Conservation (phyloP, 441 rosid species). For the Populus hybrid region DNA sequence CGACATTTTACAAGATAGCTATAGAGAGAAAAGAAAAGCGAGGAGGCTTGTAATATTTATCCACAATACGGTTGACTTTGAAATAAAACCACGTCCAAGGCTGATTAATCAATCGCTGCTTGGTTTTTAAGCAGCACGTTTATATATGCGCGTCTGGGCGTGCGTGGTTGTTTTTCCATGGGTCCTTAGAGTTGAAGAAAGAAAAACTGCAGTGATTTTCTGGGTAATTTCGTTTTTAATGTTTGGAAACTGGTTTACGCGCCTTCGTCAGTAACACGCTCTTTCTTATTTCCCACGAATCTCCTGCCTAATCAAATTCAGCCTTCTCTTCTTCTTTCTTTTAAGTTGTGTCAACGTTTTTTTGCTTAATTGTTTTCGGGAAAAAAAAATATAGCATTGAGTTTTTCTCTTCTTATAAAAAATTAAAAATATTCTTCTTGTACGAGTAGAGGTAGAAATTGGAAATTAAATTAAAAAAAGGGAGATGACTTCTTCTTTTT, state of each 20-base stretch:
- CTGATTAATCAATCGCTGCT: not conserved
- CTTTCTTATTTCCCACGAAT: not conserved
- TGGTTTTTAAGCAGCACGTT: not conserved
- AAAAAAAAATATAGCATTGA: not conserved
- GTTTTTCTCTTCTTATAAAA: not conserved
- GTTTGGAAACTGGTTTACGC: not conserved
- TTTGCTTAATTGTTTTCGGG: not conserved
- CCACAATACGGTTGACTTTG: not conserved
- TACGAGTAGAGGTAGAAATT: not conserved
- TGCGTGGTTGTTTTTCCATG: too few relatives aligned
- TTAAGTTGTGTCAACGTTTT: not conserved
- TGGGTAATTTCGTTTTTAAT: not conserved
- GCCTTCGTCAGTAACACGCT: not conserved
- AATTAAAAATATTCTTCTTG: not conserved
- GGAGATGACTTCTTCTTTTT: too few relatives aligned
- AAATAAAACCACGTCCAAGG: not conserved
- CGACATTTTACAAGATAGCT: slow-evolving; percentile 28
- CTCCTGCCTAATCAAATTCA: not conserved
- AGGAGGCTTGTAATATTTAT: not conserved
- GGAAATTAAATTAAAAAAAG: too few relatives aligned
- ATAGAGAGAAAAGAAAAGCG: not conserved
- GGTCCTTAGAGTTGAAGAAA: not conserved
- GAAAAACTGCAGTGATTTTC: not conserved
- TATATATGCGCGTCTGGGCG: not conserved
- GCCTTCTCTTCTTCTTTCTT: not conserved